Evolutionary conservation across 495 filamentous ascomycete species (phyloP).

Genomic region (Thozetella sp.): DNA sequence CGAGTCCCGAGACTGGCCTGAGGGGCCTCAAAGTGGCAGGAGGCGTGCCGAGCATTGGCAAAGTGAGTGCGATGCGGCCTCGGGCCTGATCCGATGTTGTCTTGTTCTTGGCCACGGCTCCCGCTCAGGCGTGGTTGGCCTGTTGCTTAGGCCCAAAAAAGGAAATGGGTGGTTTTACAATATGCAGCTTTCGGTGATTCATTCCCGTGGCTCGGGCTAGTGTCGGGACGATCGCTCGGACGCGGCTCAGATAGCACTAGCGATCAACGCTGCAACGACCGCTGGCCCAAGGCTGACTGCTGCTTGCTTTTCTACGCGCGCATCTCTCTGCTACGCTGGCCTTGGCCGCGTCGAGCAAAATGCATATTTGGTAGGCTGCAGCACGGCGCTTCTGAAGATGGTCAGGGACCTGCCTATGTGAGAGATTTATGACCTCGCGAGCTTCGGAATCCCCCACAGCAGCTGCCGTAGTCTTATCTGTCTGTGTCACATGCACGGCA

Average conservation of each 20-base stretch:
- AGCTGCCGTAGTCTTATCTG: too few relatives aligned
- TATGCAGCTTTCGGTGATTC: background rate
- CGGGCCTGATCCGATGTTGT: background rate
- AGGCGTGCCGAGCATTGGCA: too few relatives aligned
- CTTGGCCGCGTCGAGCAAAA: background rate
- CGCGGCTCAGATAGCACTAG: background rate
- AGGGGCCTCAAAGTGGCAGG: too few relatives aligned
- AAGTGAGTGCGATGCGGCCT: too few relatives aligned
- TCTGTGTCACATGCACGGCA: too few relatives aligned
- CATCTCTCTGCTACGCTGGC: background rate
- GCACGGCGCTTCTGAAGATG: background rate
- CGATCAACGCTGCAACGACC: too few relatives aligned
- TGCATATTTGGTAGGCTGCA: background rate
- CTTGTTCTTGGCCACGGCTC: background rate
- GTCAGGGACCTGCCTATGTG: background rate
- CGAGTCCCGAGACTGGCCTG: too few relatives aligned
- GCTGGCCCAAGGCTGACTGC: too few relatives aligned
- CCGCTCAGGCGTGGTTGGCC: background rate
- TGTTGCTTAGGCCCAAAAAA: background rate
- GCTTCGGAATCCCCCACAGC: slow-evolving; percentile 2
- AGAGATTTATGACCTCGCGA: background rate
- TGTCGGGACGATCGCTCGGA: slow-evolving; percentile 1
- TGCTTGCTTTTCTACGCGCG: background rate
- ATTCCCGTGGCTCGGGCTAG: background rate
- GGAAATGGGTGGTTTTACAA: background rate